Conservation (phyloP, 1,284 basidiomycete species). For the Veloboletus limbatus region DNA sequence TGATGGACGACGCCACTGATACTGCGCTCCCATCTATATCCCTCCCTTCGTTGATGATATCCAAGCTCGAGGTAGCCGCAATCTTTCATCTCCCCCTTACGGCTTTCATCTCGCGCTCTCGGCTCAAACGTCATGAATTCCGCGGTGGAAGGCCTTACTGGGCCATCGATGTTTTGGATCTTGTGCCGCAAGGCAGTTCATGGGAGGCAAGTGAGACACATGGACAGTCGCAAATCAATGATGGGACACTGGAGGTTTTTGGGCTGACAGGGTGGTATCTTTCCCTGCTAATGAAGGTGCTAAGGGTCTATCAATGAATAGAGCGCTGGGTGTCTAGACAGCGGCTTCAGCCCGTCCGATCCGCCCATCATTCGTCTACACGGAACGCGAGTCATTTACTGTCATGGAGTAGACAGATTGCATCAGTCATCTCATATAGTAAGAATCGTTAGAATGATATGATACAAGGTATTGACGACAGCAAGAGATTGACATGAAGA, state of each 20-base stretch:
- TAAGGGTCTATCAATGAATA: conserved; percentile 23
- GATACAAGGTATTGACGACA: conserved; percentile 27
- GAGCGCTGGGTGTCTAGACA: neutral
- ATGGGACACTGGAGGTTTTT: conserved; percentile 65
- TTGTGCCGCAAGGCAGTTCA: conserved; percentile 36
- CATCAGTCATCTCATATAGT: neutral
- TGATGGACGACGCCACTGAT: conserved; percentile 26
- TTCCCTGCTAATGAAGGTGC: conserved; percentile 43
- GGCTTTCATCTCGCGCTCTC: conserved; percentile 44
- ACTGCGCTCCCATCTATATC: conserved; percentile 59
- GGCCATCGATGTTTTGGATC: conserved; percentile 66
- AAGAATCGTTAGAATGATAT: conserved; percentile 18
- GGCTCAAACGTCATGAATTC: conserved; percentile 54
- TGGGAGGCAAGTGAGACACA: conserved; percentile 23
- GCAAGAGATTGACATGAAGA: conserved; percentile 20
- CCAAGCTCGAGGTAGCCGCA: conserved; percentile 62
- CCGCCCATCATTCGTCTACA: neutral
- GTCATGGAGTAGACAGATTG: neutral
- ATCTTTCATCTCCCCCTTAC: conserved; percentile 69
- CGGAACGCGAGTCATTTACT: neutral
- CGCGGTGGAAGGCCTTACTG: conserved; percentile 60
- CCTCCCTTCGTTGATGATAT: conserved; percentile 50
- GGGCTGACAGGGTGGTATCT: conserved; percentile 82
- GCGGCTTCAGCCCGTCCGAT: too few species aligned
- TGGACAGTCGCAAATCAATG: conserved; percentile 28